phyloP scores from a whole-genome alignment of 768 basidiomycete species.

The Pisolithus albus region DNA sequence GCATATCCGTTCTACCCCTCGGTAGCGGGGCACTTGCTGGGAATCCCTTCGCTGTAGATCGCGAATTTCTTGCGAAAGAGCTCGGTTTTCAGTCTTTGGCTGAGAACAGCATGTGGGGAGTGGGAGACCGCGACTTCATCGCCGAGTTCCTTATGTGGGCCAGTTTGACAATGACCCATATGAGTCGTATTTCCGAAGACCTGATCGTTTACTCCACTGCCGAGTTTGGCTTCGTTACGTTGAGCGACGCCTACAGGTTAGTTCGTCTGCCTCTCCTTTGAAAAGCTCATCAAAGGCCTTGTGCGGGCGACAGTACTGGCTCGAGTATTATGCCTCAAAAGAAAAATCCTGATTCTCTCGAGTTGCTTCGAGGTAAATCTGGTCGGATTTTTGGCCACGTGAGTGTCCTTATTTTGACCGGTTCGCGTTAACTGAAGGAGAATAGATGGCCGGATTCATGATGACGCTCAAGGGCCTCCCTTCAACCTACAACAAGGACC shows the following conservation, averaged over 20 bases:
- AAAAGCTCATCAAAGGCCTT: too few species aligned
- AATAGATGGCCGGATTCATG: slow-evolving; percentile 91
- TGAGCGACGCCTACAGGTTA: slow-evolving; percentile 96
- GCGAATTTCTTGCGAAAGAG: slow-evolving; percentile 86
- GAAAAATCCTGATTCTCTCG: slow-evolving; percentile 96
- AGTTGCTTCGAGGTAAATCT: slow-evolving; percentile 90
- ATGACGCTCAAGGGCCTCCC: slow-evolving; percentile 97
- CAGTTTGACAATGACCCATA: slow-evolving; percentile 85
- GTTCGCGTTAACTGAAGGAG: slow-evolving; percentile 1
- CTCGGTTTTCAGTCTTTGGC: slow-evolving; percentile 84
- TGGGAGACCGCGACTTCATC: slow-evolving; percentile 95
- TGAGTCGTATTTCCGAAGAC: slow-evolving; percentile 94
- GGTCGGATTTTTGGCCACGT: slow-evolving; percentile 93
- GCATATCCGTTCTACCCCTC: slow-evolving; percentile 88
- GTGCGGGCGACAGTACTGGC: slow-evolving; percentile 77
- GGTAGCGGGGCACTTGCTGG: slow-evolving; percentile 95
- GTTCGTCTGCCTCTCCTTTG: slow-evolving; percentile 11
- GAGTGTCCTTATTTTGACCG: slow-evolving; percentile 16
- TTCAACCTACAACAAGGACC: slow-evolving; percentile 98
- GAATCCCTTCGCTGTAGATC: slow-evolving; percentile 91
- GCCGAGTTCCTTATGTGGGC: slow-evolving; percentile 98
- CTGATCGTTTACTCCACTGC: slow-evolving; percentile 94
- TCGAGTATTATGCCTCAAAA: slow-evolving; percentile 99
- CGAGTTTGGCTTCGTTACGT: slow-evolving; percentile 93
- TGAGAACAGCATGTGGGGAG: slow-evolving; percentile 96